Base-by-base conservation (phyloP, 2,329 filamentous ascomycete genomes). In the Neopestalotiopsis clavispora region DNA sequence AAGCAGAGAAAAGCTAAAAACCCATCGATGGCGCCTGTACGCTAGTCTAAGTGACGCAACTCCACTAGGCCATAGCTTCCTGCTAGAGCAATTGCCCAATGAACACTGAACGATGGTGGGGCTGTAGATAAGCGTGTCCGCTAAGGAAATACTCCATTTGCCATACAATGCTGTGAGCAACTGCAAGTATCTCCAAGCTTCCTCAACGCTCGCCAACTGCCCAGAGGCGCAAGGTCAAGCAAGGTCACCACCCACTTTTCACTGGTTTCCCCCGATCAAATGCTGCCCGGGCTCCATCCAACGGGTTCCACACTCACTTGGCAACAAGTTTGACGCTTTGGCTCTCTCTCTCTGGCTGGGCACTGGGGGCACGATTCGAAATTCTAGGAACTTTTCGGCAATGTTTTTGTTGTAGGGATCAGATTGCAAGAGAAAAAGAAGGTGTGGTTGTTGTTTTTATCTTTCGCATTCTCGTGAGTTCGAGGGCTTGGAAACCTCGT, bases 51-150 rank as follows among this genome's bases (percentile, higher is more conserved):
- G 34, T 40, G 61, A 64, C 38, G 42, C 61, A 52, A 64, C 61
- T 38, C 61, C 61, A 64, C 61, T 38, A 64, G 20, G 59, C 59
- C 30, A 40, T 20, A 62, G 32, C 59, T 52, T 17, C 45, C 45
- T 17, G 45, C 45, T 32, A 45, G 12, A 20, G 28, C 34, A 23
- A 66, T 66, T 66, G 64, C 64, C 64, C 45, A 58, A 66, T 66
- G 23, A 38, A 17, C 23, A 28, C 23, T 28, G 52, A 45, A 10
- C 28, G 23, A 14, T 66, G 45, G 64, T 66, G 64, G 64, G 64
- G 64, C n/a, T 66, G 34, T 20, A 38, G 64, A 66, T 66, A 66
- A 66, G 64, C 64, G 20, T 28, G 64, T 32, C 23, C n/a, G 32
- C 45, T 57, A 57, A 45, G 64, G 23, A 45, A 28, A 40, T 62